phyloP scores from a whole-genome alignment of 306 rosid species.

The Trifolium dubium region DNA sequence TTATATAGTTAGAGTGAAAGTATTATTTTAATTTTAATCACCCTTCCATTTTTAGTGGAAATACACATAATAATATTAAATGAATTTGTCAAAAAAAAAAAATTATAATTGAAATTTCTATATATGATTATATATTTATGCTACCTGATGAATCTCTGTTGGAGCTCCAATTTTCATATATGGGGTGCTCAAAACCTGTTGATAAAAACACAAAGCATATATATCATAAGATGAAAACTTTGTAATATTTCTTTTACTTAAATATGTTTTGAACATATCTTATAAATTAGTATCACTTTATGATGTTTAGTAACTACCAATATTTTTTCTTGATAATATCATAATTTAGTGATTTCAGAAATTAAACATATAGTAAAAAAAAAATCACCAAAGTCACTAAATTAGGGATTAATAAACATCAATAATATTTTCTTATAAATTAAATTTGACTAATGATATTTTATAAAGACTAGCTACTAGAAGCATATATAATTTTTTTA shows the following conservation, averaged over 20 bases:
- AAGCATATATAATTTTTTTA: neutral
- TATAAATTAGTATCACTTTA: neutral
- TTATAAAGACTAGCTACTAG: neutral
- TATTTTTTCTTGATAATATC: neutral
- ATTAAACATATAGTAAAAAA: neutral
- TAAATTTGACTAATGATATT: neutral
- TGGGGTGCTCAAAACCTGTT: constrained; percentile 83
- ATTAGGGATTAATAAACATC: neutral
- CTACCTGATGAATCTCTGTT: constrained; percentile 78
- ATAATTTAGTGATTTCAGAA: neutral
- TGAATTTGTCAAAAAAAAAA: too few species aligned
- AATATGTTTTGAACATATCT: neutral
- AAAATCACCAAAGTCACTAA: neutral
- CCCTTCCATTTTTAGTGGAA: neutral
- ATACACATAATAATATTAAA: neutral
- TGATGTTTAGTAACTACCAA: neutral
- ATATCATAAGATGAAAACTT: constrained; percentile 6
- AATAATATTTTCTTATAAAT: neutral
- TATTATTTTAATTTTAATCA: neutral
- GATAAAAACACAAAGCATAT: neutral
- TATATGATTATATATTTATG: neutral
- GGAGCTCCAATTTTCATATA: constrained; percentile 94
- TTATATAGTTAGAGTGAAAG: neutral
- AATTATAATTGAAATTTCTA: neutral
- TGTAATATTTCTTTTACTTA: neutral